A percentile compares a stretch with the other conserved stretches of the same genome.
These are phyloP conservation scores for Diaporthe vexans DNA, from an alignment of 2,329 filamentous ascomycete species.

Conservation along the genomic window DNA sequence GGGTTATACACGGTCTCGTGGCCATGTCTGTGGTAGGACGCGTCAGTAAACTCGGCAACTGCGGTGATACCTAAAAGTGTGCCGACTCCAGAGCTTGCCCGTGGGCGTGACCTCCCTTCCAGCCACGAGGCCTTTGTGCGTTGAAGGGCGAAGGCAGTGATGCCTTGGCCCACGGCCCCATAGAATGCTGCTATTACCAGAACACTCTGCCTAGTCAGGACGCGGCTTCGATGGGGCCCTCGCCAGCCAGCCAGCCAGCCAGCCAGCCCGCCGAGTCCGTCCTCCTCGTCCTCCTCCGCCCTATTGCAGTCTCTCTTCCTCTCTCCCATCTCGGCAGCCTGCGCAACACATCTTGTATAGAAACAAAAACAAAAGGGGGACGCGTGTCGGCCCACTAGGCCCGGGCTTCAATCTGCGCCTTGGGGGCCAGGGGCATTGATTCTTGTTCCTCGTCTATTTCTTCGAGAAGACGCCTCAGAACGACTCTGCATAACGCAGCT, in stretches of 20 bases:
- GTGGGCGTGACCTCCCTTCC: background rate
- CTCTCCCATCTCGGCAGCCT: background rate
- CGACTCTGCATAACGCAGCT: background rate
- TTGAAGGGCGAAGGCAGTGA: background rate
- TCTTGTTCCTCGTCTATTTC: background rate
- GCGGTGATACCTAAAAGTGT: background rate
- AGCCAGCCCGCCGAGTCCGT: background rate
- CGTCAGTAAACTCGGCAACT: slow-evolving; percentile 23
- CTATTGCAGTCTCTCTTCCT: too few relatives aligned
- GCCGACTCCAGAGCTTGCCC: background rate
- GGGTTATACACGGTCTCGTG: slow-evolving; percentile 13
- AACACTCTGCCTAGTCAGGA: too few relatives aligned
- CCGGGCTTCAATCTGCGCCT: slow-evolving; percentile 27
- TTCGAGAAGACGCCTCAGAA: slow-evolving; percentile 19
- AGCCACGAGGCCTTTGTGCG: background rate
- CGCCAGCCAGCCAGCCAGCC: background rate
- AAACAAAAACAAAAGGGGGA: background rate
- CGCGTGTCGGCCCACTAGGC: slow-evolving; percentile 1
- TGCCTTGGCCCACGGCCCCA: too few relatives aligned
- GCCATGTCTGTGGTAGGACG: slow-evolving; percentile 10
- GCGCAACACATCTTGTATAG: background rate
- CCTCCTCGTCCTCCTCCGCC: background rate
- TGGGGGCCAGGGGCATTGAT: slow-evolving; percentile 18
- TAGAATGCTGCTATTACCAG: background rate
- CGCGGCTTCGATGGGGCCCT: background rate